Base-by-base conservation (phyloP, 208 protist species). In the Acanthamoeba sp. region DNA sequence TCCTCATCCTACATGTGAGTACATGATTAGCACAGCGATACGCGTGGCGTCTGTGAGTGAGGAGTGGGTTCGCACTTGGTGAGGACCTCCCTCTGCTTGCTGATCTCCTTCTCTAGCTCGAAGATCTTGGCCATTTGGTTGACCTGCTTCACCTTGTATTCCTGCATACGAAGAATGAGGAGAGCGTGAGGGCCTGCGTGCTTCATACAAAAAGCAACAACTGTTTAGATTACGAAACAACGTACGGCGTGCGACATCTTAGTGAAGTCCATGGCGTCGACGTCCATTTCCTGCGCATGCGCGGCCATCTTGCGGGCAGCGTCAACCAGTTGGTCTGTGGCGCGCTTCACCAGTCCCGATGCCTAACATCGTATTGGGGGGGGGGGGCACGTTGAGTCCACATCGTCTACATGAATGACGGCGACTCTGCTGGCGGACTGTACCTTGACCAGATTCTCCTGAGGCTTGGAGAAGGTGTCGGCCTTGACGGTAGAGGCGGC, bases 51-150 rank as follows among this genome's bases (percentile, higher is more conserved):
- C 20, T 36, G 62, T 69, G 29, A 34, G 62, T 36, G 62, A 1
- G 62, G 29, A 32, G 16, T 27, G 20, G 20, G 29, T 29, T 6
- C 66, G 36, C 22, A 76, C 76, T 62, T 89, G 48, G 29, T 20
- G 14, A 92, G 38, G 12, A 92, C 34, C 38, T 92, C 87, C 24
- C 45, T 32, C 64, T 92, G 87, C 64, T 92, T 92, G 59, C 20
- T 32, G 29, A 92, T 12, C n/a, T 92, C 87, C 64, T 76, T 66
- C 64, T 92, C 87, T 0, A 92, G 64, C 87, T 92, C 87, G 34
- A 92, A 50, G 36, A 92, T 92, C 87, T 76, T 92, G n/a, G 52
- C 32, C 59, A 76, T 55, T 27, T 92, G 87, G n/a, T 92, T 92
- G 40, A 92, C 45, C 64, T 76, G 52, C 59, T 66, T 42, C 36